phyloP scores from a whole-genome alignment of 805 yeast species.

The Schizosaccharomyces octosporus region DNA sequence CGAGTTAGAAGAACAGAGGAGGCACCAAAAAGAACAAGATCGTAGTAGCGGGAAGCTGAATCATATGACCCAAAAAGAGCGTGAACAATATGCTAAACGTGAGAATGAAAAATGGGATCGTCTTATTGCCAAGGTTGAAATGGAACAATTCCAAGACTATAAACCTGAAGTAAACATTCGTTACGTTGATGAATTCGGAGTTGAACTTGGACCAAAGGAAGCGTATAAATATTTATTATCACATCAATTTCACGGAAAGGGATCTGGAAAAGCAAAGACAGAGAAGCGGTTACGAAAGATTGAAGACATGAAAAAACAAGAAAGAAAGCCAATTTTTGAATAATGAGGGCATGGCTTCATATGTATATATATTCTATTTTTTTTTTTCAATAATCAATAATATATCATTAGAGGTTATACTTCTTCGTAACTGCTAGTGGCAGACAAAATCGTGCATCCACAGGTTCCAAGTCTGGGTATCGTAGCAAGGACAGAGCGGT shows the following conservation, averaged over 20 bases:
- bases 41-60: constrained; percentile 9
- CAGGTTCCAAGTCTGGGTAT: constrained; percentile 27
- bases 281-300: constrained; percentile 13
- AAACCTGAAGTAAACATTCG: constrained; percentile 23
- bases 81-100: constrained; percentile 6
- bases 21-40: constrained; percentile 6
- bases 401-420: background rate
- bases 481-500: constrained; percentile 68
- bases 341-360: background rate
- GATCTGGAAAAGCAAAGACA: constrained; percentile 15
- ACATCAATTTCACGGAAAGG: constrained; percentile 50
- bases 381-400: background rate
- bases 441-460: constrained; percentile 76
- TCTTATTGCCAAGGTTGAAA: constrained; percentile 11
- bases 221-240: constrained; percentile 50
- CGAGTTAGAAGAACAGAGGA: constrained; percentile 8
- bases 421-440: constrained; percentile 25
- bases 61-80: constrained; percentile 13
- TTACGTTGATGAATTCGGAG: constrained; percentile 43
- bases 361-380: constrained; percentile 1
- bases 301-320: constrained; percentile 11
- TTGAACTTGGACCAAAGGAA: constrained; percentile 32
- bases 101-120: constrained; percentile 13
- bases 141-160: constrained; percentile 16
- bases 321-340: constrained; percentile 7